Conservation (phyloP, 2,329 filamentous ascomycete species). For the Paramyrothecium roridum region DNA sequence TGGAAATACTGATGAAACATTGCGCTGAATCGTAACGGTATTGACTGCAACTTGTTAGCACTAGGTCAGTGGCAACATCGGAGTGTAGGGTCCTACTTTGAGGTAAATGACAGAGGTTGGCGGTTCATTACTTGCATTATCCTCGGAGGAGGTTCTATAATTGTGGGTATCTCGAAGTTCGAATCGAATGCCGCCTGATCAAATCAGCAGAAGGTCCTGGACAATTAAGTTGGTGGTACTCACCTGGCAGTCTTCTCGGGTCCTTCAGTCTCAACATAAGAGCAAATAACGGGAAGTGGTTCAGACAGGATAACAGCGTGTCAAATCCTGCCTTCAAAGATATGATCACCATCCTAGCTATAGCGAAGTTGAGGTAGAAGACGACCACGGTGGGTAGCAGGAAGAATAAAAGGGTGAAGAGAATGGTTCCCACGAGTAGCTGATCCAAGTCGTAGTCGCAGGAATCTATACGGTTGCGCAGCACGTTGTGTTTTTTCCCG, state of each 20-base stretch:
- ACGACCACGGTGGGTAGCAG: conserved; percentile 91
- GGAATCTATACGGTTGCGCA: conserved; percentile 95
- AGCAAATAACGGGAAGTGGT: conserved; percentile 96
- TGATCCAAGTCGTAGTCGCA: conserved; percentile 99
- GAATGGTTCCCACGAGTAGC: conserved; percentile 89
- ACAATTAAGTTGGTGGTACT: conserved; percentile 12
- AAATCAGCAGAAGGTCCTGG: conserved; percentile 1
- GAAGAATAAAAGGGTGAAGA: conserved; percentile 95
- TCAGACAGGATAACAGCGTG: conserved; percentile 87
- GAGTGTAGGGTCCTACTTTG: conserved; percentile 54
- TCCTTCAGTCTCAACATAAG: conserved; percentile 96
- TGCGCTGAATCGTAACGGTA: conserved; percentile 83
- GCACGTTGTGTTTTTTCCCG: conserved; percentile 95
- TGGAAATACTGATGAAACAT: conserved; percentile 99
- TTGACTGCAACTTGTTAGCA: conserved; percentile 53
- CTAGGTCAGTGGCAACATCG: not conserved
- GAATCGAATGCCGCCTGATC: conserved; percentile 69
- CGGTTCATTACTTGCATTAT: conserved; percentile 41
- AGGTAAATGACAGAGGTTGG: conserved; percentile 82
- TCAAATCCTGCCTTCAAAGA: conserved; percentile 87
- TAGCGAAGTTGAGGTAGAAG: conserved; percentile 95
- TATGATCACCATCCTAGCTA: conserved; percentile 92
- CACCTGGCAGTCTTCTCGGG: conserved; percentile 80
- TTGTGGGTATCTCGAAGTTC: conserved; percentile 75
- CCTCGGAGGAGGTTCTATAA: conserved; percentile 33